These are phyloP conservation scores for Saccharomyces hybrid DNA, from an alignment of 1,139 yeast genomes.

Conservation along the genomic window DNA sequence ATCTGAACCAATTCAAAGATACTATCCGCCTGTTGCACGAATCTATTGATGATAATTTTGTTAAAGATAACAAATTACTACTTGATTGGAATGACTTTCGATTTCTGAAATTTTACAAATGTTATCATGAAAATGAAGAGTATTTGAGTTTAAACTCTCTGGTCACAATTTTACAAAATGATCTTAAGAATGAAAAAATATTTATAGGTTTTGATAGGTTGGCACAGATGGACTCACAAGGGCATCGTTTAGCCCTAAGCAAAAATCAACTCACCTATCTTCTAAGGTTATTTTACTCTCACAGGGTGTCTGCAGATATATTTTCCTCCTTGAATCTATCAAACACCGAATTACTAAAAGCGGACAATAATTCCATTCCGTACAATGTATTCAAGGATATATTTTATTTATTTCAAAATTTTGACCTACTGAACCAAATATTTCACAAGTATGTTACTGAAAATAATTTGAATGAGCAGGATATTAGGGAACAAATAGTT, in stretches of 20 bases:
- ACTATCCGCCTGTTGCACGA: slow-evolving; percentile 32
- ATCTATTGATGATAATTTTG: slow-evolving; percentile 30
- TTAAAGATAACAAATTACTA: slow-evolving; percentile 22
- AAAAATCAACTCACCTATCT: slow-evolving; percentile 32
- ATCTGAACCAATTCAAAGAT: slow-evolving; percentile 28
- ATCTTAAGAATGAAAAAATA: slow-evolving; percentile 32
- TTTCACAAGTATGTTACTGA: slow-evolving; percentile 31
- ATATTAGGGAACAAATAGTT: slow-evolving; percentile 25
- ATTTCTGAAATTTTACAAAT: slow-evolving; percentile 26
- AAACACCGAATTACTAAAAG: slow-evolving; percentile 24
- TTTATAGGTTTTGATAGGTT: slow-evolving; percentile 25
- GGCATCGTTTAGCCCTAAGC: slow-evolving; percentile 27
- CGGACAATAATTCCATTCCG: slow-evolving; percentile 29
- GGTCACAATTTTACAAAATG: slow-evolving; percentile 34
- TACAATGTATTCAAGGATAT: slow-evolving; percentile 35
- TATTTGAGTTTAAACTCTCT: slow-evolving; percentile 31
- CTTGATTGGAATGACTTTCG: slow-evolving; percentile 33
- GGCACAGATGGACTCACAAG: slow-evolving; percentile 24
- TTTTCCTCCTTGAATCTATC: slow-evolving; percentile 31
- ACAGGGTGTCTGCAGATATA: slow-evolving; percentile 33
- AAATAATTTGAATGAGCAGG: slow-evolving; percentile 24
- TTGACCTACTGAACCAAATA: slow-evolving; percentile 35
- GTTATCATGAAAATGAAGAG: slow-evolving; percentile 18
- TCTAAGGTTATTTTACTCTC: slow-evolving; percentile 32
- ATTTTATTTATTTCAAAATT: slow-evolving; percentile 34